Conservation (phyloP, 495 filamentous ascomycete genomes). For the Trichoderma parareesei region DNA sequence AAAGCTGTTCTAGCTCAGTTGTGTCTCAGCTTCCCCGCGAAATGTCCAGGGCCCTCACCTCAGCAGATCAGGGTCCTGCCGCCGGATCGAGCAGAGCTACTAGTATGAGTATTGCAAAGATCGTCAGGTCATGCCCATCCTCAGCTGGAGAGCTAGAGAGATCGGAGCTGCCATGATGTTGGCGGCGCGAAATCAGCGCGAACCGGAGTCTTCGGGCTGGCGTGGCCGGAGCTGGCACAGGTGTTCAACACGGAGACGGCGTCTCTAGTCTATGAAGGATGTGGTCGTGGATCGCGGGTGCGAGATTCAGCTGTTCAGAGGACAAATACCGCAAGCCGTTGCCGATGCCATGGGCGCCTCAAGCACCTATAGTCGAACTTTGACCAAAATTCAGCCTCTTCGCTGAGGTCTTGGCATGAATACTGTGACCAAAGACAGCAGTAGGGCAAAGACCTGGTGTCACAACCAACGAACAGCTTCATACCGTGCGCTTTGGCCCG, state of each 20-base stretch:
- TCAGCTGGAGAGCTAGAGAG: neutral
- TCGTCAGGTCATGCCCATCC: neutral
- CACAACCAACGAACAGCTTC: too few relatives aligned
- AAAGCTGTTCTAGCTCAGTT: too few relatives aligned
- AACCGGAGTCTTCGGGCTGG: neutral
- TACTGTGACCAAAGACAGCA: too few relatives aligned
- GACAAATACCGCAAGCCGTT: too few relatives aligned
- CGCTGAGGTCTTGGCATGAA: too few relatives aligned
- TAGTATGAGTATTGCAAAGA: neutral
- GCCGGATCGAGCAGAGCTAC: neutral
- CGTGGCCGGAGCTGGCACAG: neutral
- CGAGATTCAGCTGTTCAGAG: too few relatives aligned
- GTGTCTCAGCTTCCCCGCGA: neutral
- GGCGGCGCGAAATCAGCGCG: neutral
- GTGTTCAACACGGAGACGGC: neutral
- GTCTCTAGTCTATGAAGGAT: neutral
- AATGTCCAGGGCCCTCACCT: neutral
- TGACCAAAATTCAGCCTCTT: too few relatives aligned
- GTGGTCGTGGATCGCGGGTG: too few relatives aligned
- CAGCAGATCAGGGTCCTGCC: neutral
- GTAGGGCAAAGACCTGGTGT: too few relatives aligned
- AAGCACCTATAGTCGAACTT: too few relatives aligned
- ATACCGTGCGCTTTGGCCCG: too few relatives aligned
- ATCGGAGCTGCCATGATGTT: neutral
- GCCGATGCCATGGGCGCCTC: too few relatives aligned